These are phyloP conservation scores for Barbarea vulgaris DNA, from an alignment of 345 rosid genomes.

Conservation along the genomic window DNA sequence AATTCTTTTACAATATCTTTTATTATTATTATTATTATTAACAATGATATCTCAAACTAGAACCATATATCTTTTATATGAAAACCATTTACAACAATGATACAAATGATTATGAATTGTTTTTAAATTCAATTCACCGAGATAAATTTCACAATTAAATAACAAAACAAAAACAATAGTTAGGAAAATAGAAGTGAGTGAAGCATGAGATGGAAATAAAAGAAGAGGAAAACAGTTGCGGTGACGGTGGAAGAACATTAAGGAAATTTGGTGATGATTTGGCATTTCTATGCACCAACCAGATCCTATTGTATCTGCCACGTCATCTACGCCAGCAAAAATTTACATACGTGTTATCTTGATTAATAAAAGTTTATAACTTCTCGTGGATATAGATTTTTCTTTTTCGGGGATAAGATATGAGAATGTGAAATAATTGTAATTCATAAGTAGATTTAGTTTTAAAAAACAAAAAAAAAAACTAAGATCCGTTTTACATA, in stretches of 20 bases:
- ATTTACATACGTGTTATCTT: constrained; percentile 32
- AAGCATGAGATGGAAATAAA: constrained; percentile 38
- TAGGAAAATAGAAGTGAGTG: constrained; percentile 26
- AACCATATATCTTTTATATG: not conserved
- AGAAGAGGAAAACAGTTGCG: constrained; percentile 34
- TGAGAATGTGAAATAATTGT: constrained; percentile 13
- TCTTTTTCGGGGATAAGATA: constrained; percentile 10
- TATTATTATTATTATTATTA: not conserved
- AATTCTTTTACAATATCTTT: not conserved
- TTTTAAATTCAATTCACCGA: not conserved
- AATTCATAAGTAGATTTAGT: not conserved
- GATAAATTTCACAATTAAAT: not conserved
- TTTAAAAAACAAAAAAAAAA: too few species aligned
- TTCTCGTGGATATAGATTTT: constrained; percentile 32
- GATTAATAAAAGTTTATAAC: constrained; percentile 11
- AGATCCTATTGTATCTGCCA: constrained; percentile 30
- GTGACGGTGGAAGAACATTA: constrained; percentile 39
- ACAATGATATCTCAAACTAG: not conserved
- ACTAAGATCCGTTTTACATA: not conserved
- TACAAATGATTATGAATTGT: not conserved
- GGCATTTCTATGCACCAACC: constrained; percentile 39
- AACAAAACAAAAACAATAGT: not conserved
- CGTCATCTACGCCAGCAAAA: constrained; percentile 6
- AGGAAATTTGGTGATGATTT: constrained; percentile 34
- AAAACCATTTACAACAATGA: not conserved